Base-by-base conservation (phyloP, 441 rosid genomes). In the California macrophylla region DNA sequence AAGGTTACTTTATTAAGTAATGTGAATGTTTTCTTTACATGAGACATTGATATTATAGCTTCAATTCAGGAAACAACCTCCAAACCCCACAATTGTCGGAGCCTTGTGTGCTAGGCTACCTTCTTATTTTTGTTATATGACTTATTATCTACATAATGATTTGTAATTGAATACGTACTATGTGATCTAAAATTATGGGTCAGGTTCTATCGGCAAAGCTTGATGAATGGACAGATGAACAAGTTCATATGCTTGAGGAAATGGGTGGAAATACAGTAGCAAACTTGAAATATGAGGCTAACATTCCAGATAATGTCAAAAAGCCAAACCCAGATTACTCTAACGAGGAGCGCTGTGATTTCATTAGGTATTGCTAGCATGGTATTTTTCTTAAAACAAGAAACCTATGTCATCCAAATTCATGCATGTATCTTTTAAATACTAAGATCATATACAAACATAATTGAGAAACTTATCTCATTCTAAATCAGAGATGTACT, bases 201-300 rank as follows among this genome's bases (percentile, higher is more conserved):
- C 85, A 94, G 98, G 97, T 94, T 70, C 74, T 90, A 66, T 94
- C 99, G 2, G 84, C 89, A 74, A 94, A 92, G 75, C 87, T 94
- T 70, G 98, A 94, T 73, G 93, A 92, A 26, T 94, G 99, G 99
- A 87, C 98, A n/a, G 89, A 92, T 45, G 96, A 94, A 65, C 98
- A 94, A 82, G 97, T 94, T 20, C 81, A 84, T 52, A 47, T 38
- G 72, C 73, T 94, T 42, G 75, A 75, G 23, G 87, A 80, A 16
- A 65, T 82, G 75, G 99, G 99, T 64, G 99, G 99, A 52, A 94
- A 94, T 78, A 68, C 23, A 36, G 81, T 66, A 42, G 96, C 82
- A 68, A 94, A 90, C 84, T 70, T 69, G 77, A 94, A 87, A 72
- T 90, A 73, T 66, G 99, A 94, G 82, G 96, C 97, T 70, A 79